Base-by-base conservation (phyloP, 371 early-diverging fungal species). In the Saksenaea oblongispora region DNA sequence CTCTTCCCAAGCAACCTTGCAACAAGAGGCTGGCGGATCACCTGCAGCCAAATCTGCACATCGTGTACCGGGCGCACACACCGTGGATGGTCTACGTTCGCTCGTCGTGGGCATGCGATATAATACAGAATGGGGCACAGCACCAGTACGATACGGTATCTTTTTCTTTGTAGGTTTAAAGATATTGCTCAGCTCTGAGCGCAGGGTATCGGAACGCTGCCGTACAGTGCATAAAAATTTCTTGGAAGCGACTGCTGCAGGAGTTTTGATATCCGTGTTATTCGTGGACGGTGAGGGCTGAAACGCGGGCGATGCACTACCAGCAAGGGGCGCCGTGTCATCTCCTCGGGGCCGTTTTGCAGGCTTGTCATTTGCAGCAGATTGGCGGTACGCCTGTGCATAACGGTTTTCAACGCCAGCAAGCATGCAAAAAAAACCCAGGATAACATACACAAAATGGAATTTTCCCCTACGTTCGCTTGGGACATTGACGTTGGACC, bases 401-500 rank as follows among this genome's bases (percentile, higher is more conserved):
- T 71, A 71, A 28, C 60, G 58, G 18, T 73, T 73, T 35, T 73
- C 74, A 18, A 63, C 54, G 4, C 69, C 70, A 14, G 61, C 67
- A 34, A 72, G 58, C 63, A 67, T 62, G 56, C 51, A 70, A 44
- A 76, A 61, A 54, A 68, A 78, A 5, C 78, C 75, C 9, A 74
- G 5, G 22, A 69, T 17, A 26, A 76, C 47, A 64, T 61, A 58
- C 35, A 84, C 59, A 72, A 69, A 82, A 34, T 80, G 76, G 60
- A 90, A 84, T 2, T 59, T 56, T 8, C 71, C 63, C 27, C 54
- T 70, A 0, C 41, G 39, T 54, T 71, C 61, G 10, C 72, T 63
- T 3, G 74, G 71, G 10, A 76, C 58, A 66, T 82, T 90, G 53
- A 83, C 80, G 64, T 90, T 88, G 2, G 59, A 67, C 88, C 87